phyloP scores from a whole-genome alignment of 2,329 filamentous ascomycete species.

The Truncatella angustata region DNA sequence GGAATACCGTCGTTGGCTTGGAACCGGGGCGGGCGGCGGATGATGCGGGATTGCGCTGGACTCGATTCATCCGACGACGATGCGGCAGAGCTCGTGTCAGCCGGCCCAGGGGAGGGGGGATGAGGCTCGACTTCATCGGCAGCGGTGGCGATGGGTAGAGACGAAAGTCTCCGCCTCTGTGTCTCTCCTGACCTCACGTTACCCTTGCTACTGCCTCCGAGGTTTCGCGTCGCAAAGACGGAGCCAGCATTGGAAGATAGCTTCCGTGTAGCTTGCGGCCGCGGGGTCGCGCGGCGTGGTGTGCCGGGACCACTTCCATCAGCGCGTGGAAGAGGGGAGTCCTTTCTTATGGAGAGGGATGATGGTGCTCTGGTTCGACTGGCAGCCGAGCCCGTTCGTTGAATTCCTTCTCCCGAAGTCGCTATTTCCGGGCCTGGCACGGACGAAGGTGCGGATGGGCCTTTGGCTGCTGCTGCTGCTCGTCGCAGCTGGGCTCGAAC shows the following conservation, averaged over 20 bases:
- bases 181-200: slow-evolving; percentile 25
- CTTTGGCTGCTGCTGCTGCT: slow-evolving; percentile 57
- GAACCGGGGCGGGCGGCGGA: slow-evolving; percentile 56
- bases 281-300: slow-evolving; percentile 40
- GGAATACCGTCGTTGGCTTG: slow-evolving; percentile 34
- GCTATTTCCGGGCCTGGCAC: slow-evolving; percentile 47
- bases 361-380: slow-evolving; percentile 46
- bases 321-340: slow-evolving; percentile 50
- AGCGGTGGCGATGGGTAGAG: slow-evolving; percentile 37
- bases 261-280: slow-evolving; percentile 46
- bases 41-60: slow-evolving; percentile 58
- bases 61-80: slow-evolving; percentile 39
- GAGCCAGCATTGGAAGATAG: slow-evolving; percentile 44
- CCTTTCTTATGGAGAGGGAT: slow-evolving; percentile 55
- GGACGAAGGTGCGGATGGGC: slow-evolving; percentile 57
- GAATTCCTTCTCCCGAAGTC: slow-evolving; percentile 45
- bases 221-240: slow-evolving; percentile 31
- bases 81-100: slow-evolving; percentile 35
- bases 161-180: slow-evolving; percentile 43
- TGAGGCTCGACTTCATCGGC: slow-evolving; percentile 34
- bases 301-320: slow-evolving; percentile 45
- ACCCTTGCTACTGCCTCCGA: slow-evolving; percentile 31
- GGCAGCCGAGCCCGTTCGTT: slow-evolving; percentile 47
- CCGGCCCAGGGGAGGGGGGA: slow-evolving; percentile 40
- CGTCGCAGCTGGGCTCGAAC: slow-evolving; percentile 88